These are phyloP conservation scores for Neurospora sp. DNA, from an alignment of 495 filamentous ascomycete species.

Conservation along the genomic window DNA sequence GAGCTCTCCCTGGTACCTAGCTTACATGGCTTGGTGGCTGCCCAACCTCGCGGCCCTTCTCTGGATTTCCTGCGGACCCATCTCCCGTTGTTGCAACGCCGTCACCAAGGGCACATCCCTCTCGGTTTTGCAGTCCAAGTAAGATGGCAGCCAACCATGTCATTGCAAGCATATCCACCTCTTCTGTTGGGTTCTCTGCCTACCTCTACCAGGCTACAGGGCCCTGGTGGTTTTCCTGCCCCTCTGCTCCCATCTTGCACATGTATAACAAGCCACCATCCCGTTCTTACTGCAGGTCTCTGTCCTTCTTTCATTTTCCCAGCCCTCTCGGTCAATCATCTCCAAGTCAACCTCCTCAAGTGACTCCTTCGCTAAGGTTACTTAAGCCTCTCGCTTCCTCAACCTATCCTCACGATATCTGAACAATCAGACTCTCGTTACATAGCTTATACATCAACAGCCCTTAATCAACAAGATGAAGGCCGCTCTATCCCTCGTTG, in stretches of 20 bases:
- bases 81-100: conserved; percentile 4
- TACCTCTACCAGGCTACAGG: not conserved
- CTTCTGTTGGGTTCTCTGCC: not conserved
- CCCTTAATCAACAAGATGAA: conserved; percentile 26
- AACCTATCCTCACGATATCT: not conserved
- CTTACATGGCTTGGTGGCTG: conserved; percentile 1
- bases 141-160: conserved; percentile 5
- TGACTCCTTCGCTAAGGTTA: conserved; percentile 41
- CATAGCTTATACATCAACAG: conserved; percentile 5
- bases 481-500: conserved; percentile 27
- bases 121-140: conserved; percentile 5
- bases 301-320: conserved; percentile 5
- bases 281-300: conserved; percentile 6
- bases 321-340: conserved; percentile 13
- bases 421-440: conserved; percentile 14
- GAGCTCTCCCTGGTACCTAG: not conserved
- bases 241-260: not conserved
- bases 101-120: not conserved
- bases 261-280: conserved; percentile 25
- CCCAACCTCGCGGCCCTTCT: conserved; percentile 11
- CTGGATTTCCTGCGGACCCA: not conserved
- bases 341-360: conserved; percentile 19
- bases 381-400: conserved; percentile 23
- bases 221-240: not conserved
- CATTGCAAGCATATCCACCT: not conserved